Evolutionary conservation across 495 filamentous ascomycete species (phyloP).

Genomic region (Penicillium salamii): DNA sequence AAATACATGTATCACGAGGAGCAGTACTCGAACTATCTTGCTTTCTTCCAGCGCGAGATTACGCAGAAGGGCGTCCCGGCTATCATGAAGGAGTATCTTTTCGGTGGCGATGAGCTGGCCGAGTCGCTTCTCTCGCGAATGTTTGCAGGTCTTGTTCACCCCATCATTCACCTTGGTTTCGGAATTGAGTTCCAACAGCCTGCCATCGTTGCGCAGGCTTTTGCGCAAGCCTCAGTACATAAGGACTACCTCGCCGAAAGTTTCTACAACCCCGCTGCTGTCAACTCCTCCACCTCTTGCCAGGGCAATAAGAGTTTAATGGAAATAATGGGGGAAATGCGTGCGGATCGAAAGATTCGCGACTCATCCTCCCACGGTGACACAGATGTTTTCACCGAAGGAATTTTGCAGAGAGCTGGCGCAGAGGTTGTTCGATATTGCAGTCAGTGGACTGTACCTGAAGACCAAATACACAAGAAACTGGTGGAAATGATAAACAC

Average conservation of each 20-base stretch:
- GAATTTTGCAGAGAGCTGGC: too few species aligned
- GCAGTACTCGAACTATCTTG: conserved; percentile 32
- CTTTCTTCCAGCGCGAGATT: conserved; percentile 35
- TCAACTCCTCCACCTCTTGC: conserved; percentile 1
- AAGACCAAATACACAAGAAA: too few species aligned
- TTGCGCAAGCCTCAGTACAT: conserved; percentile 36
- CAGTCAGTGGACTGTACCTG: too few species aligned
- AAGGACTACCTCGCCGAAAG: conserved; percentile 1
- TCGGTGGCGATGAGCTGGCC: conserved; percentile 20
- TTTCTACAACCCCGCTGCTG: conserved; percentile 13
- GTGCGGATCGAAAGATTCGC: too few species aligned
- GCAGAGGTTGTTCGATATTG: too few species aligned
- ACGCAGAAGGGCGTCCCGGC: conserved; percentile 15
- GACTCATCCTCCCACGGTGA: too few species aligned
- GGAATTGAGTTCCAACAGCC: conserved; percentile 39
- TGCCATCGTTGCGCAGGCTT: conserved; percentile 31
- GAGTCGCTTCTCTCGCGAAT: conserved; percentile 25
- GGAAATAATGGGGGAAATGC: neutral
- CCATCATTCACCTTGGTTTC: conserved; percentile 41
- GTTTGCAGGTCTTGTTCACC: conserved; percentile 30
- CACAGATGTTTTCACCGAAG: too few species aligned
- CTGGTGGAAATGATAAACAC: too few species aligned
- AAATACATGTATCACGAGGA: conserved; percentile 7
- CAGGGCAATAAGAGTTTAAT: neutral
- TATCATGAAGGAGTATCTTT: conserved; percentile 29